Percentiles rank a stretch among this genome's conserved stretches.
Conservation (phyloP, 208 protist species). For the Tritrichomonas foetus region DNA sequence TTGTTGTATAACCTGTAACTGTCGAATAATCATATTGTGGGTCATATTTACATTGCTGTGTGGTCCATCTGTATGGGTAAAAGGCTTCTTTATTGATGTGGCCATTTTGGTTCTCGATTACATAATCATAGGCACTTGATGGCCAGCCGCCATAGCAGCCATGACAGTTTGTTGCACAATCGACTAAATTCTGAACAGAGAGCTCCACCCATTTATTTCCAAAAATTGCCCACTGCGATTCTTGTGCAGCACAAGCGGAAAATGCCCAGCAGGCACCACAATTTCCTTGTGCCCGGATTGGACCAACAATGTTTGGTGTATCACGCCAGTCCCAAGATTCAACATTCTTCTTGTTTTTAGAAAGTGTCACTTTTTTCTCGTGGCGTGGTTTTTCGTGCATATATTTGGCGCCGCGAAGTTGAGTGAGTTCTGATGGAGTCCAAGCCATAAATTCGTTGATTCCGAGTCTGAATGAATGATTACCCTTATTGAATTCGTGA, state of each 20-base stretch:
- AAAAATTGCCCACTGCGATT: background rate
- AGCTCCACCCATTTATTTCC: slow-evolving; percentile 57
- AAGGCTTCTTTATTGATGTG: slow-evolving; percentile 46
- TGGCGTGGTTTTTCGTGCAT: background rate
- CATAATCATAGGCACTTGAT: slow-evolving; percentile 62
- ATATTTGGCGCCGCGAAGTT: background rate
- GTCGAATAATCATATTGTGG: too few species aligned
- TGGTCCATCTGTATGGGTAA: slow-evolving; percentile 65
- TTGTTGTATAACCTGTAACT: too few species aligned
- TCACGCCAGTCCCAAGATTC: slow-evolving; percentile 58
- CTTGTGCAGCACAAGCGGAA: slow-evolving; percentile 37
- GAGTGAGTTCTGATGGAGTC: background rate
- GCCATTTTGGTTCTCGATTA: slow-evolving; percentile 50
- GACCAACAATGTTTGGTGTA: slow-evolving; percentile 55
- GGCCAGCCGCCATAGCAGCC: slow-evolving; percentile 78
- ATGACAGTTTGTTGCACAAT: slow-evolving; percentile 69
- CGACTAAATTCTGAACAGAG: slow-evolving; percentile 84
- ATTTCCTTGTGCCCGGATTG: slow-evolving; percentile 60
- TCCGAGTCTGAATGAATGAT: background rate
- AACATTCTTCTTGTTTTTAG: background rate
- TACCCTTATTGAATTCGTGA: background rate
- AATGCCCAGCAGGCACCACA: slow-evolving; percentile 65
- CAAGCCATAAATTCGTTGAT: background rate
- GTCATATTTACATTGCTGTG: too few species aligned
- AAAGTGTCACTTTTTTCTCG: background rate